Evolutionary conservation across 2,329 filamentous ascomycete genomes (phyloP).

Genomic region (Plectosphaerella sp.): DNA sequence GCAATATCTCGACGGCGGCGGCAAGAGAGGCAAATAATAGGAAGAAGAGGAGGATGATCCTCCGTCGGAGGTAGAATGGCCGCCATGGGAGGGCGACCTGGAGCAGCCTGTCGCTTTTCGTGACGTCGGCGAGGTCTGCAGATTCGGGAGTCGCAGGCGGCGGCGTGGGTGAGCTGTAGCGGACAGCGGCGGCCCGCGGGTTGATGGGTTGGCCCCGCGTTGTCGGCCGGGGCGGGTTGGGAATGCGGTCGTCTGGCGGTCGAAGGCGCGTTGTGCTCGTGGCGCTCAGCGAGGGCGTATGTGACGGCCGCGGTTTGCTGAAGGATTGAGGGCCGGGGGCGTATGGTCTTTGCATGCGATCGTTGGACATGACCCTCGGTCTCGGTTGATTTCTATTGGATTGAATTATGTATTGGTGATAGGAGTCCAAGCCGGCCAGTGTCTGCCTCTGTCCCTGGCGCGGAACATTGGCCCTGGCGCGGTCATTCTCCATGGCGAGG

Average conservation of each 20-base stretch:
- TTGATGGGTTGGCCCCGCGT: constrained; percentile 1
- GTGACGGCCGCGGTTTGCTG: neutral
- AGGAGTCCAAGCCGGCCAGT: constrained; percentile 10
- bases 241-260: neutral
- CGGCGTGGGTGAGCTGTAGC: neutral
- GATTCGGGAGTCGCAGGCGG: neutral
- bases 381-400: constrained; percentile 3
- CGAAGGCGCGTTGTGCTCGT: neutral
- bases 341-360: neutral
- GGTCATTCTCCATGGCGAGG: constrained; percentile 7
- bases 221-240: neutral
- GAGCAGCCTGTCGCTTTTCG: constrained; percentile 16
- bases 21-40: constrained; percentile 21
- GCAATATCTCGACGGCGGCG: constrained; percentile 22
- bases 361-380: neutral
- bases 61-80: constrained; percentile 28
- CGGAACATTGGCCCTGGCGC: constrained; percentile 13
- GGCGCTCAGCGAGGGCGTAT: neutral
- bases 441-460: constrained; percentile 8
- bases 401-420: constrained; percentile 12
- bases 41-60: constrained; percentile 23
- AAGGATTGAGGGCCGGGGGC: neutral
- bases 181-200: neutral
- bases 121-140: neutral
- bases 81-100: constrained; percentile 26